Percentiles rank a stretch among this genome's conserved stretches.
phyloP scores from a whole-genome alignment of 73 alveolate species.

The Stentor coeruleus region DNA sequence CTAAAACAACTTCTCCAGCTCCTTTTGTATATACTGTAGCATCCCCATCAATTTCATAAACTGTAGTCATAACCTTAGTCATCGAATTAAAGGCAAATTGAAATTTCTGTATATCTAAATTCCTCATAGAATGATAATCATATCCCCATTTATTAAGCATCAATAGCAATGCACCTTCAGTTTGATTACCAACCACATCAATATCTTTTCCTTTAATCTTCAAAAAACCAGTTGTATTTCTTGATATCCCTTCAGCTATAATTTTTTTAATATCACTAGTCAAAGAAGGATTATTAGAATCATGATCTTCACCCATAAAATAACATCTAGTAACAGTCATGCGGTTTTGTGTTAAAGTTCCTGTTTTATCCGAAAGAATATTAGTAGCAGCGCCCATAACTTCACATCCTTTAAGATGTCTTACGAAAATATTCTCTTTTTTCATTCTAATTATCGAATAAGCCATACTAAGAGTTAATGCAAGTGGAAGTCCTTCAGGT shows the following conservation, averaged over 20 bases:
- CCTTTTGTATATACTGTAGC: conserved; percentile 78
- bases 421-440: conserved; percentile 86
- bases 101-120: background rate
- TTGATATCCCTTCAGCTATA: conserved; percentile 22
- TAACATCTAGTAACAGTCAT: conserved; percentile 72
- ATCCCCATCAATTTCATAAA: conserved; percentile 38
- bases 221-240: conserved; percentile 39
- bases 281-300: background rate
- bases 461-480: conserved; percentile 96
- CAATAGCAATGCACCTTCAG: conserved; percentile 66
- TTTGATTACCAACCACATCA: conserved; percentile 26
- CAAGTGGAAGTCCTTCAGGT: conserved; percentile 99
- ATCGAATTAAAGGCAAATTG: conserved; percentile 28
- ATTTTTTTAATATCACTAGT: background rate
- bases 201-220: background rate
- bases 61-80: conserved; percentile 49
- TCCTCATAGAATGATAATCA: background rate
- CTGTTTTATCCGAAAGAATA: conserved; percentile 86
- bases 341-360: conserved; percentile 82
- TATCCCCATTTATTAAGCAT: conserved; percentile 14
- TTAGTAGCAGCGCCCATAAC: conserved; percentile 94
- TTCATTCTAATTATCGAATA: conserved; percentile 92
- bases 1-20: conserved; percentile 80
- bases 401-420: conserved; percentile 77
- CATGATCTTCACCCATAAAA: conserved; percentile 26